phyloP scores from a whole-genome alignment of 345 rosid species.

The Eucalyptus fibrosa region DNA sequence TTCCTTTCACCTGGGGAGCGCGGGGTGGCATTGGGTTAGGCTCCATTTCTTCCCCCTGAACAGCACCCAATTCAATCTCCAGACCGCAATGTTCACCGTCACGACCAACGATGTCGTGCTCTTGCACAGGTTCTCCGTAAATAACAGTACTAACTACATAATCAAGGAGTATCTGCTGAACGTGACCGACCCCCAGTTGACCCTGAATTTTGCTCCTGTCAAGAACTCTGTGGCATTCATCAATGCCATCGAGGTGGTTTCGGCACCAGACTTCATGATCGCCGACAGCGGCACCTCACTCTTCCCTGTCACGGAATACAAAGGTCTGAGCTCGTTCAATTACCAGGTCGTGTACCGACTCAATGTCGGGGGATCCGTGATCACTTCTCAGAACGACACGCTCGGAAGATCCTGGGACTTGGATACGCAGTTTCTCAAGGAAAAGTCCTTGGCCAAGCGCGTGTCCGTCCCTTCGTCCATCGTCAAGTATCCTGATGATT shows the following conservation, averaged over 20 bases:
- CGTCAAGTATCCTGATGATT: background rate
- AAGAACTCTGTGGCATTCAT: conserved; percentile 2
- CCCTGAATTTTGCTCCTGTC: background rate
- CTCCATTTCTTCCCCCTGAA: background rate
- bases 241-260: conserved; percentile 7
- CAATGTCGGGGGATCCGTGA: background rate
- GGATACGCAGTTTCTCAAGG: background rate
- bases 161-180: conserved; percentile 1
- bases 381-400: conserved; percentile 4
- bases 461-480: background rate
- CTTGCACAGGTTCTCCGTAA: background rate
- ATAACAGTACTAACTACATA: background rate
- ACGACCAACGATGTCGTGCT: background rate
- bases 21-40: conserved; percentile 7
- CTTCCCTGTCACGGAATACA: background rate
- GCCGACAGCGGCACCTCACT: background rate
- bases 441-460: background rate
- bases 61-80: background rate
- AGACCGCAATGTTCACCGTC: background rate
- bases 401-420: background rate
- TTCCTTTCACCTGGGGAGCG: background rate
- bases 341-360: background rate
- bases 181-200: background rate
- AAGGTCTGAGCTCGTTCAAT: background rate
- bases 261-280: background rate